A percentile compares a stretch with the other conserved stretches of the same genome.
phyloP scores from a whole-genome alignment of 139 green algal genomes.

The Chlorokybus atmophyticus region DNA sequence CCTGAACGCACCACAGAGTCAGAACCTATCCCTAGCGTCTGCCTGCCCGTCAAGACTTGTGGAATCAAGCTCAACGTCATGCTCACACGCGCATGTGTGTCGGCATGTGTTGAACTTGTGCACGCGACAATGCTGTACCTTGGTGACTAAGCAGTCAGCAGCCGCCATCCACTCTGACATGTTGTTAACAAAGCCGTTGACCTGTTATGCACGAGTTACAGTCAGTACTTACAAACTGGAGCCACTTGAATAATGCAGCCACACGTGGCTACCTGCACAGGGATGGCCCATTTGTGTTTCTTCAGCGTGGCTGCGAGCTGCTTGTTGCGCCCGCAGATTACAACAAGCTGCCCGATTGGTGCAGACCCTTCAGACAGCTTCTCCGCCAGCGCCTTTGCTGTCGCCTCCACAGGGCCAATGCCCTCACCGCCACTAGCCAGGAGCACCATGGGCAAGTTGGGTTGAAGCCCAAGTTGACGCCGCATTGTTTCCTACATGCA shows the following conservation, averaged over 20 bases:
- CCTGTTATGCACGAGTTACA: slow-evolving; percentile 10
- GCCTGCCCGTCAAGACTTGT: no score
- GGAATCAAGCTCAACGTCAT: no score
- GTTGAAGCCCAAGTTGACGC: slow-evolving; percentile 14
- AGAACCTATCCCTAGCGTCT: no score
- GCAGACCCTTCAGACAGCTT: slow-evolving; percentile 31
- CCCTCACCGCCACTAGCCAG: slow-evolving; percentile 75
- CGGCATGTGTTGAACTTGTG: no score
- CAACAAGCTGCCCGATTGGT: slow-evolving; percentile 54
- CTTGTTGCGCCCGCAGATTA: slow-evolving; percentile 87
- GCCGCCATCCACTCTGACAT: slow-evolving; percentile 85
- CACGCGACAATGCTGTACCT: no score
- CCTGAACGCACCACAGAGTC: slow-evolving; percentile 11
- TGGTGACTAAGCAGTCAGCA: slow-evolving; percentile 74
- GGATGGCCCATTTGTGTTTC: slow-evolving; percentile 18
- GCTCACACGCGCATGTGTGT: no score
- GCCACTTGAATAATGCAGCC: not conserved
- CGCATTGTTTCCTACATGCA: no score
- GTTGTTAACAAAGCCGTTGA: slow-evolving; percentile 83
- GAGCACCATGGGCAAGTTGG: slow-evolving; percentile 23
- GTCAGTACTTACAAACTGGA: slow-evolving; percentile 19
- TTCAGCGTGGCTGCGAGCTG: slow-evolving; percentile 52
- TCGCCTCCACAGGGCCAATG: slow-evolving; percentile 86
- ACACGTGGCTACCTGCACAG: slow-evolving; percentile 3
- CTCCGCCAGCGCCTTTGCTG: slow-evolving; percentile 53